phyloP scores from a whole-genome alignment of 805 yeast genomes.

The Metschnikowia cubensis region DNA sequence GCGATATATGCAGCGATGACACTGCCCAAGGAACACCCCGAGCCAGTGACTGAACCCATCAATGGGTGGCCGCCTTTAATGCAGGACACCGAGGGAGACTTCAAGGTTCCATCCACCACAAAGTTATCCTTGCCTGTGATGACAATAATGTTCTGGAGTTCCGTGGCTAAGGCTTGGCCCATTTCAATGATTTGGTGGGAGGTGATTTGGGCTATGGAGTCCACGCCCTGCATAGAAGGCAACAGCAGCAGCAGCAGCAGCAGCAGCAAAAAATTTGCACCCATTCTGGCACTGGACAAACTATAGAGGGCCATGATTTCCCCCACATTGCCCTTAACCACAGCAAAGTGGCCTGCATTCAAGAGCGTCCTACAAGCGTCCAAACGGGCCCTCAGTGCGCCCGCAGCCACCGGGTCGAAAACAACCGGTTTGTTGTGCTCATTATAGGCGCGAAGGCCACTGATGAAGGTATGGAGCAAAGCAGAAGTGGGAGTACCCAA shows the following conservation, averaged over 20 bases:
- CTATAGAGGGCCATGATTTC: conserved; percentile 63
- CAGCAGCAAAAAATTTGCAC: background rate
- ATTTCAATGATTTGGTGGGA: conserved; percentile 31
- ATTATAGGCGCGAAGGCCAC: conserved; percentile 60
- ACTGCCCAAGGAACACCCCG: conserved; percentile 82
- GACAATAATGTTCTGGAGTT: conserved; percentile 58
- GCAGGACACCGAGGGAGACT: conserved; percentile 9
- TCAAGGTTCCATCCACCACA: conserved; percentile 16
- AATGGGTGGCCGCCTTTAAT: conserved; percentile 56
- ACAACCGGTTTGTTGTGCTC: conserved; percentile 55
- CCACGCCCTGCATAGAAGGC: conserved; percentile 68
- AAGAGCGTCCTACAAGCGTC: conserved; percentile 47
- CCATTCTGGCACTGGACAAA: conserved; percentile 16
- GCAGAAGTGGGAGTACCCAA: conserved; percentile 65
- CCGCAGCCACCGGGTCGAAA: conserved; percentile 92
- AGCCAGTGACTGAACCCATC: conserved; percentile 71
- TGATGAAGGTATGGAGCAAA: conserved; percentile 38
- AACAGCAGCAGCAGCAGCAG: background rate
- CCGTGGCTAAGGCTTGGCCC: conserved; percentile 29
- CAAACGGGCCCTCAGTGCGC: conserved; percentile 65
- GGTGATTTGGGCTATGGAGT: conserved; percentile 28
- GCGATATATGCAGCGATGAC: conserved; percentile 56
- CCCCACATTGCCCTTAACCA: conserved; percentile 83
- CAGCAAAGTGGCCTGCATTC: conserved; percentile 54
- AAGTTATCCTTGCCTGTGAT: conserved; percentile 54